These are phyloP conservation scores for Intubia oerlemansii DNA, from an alignment of 2,329 filamentous ascomycete species.

Conservation along the genomic window DNA sequence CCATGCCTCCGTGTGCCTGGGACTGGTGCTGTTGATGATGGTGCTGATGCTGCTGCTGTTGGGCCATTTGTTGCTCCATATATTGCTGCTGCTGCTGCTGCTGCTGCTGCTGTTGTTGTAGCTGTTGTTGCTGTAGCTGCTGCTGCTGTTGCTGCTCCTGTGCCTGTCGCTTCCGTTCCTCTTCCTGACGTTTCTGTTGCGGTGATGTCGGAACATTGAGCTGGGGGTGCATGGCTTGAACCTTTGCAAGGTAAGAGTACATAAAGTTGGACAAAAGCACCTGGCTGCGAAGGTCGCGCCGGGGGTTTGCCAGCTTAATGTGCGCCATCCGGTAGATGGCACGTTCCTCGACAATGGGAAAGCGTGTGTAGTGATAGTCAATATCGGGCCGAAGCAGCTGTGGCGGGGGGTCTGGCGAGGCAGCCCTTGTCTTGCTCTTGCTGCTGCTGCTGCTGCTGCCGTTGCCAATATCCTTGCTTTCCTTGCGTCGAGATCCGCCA, in stretches of 20 bases:
- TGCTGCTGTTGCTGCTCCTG: conserved; percentile 22
- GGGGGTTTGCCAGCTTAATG: conserved; percentile 94
- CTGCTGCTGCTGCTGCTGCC: too few species aligned
- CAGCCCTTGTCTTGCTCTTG: conserved; percentile 50
- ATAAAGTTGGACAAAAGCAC: conserved; percentile 97
- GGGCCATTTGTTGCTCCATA: too few species aligned
- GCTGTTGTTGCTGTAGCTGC: conserved; percentile 21
- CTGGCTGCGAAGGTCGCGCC: conserved; percentile 78
- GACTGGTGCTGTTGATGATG: conserved; percentile 8
- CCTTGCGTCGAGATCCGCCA: conserved; percentile 72
- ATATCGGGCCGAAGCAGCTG: conserved; percentile 63
- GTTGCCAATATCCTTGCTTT: conserved; percentile 49
- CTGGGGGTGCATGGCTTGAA: conserved; percentile 95
- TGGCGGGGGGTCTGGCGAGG: conserved; percentile 59
- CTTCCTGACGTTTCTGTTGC: conserved; percentile 21
- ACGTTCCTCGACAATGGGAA: conserved; percentile 84
- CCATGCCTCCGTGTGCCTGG: too few species aligned
- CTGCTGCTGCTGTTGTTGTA: conserved; percentile 15
- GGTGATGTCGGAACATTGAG: conserved; percentile 75
- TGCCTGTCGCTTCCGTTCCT: conserved; percentile 26
- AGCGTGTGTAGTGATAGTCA: conserved; percentile 91
- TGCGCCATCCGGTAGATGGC: conserved; percentile 98
- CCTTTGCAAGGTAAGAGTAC: conserved; percentile 97
- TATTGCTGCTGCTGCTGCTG: conserved; percentile 7
- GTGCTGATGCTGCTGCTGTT: conserved; percentile 6